phyloP scores from a whole-genome alignment of 2,329 filamentous ascomycete species.

The Ceratocystis diversiconidia region DNA sequence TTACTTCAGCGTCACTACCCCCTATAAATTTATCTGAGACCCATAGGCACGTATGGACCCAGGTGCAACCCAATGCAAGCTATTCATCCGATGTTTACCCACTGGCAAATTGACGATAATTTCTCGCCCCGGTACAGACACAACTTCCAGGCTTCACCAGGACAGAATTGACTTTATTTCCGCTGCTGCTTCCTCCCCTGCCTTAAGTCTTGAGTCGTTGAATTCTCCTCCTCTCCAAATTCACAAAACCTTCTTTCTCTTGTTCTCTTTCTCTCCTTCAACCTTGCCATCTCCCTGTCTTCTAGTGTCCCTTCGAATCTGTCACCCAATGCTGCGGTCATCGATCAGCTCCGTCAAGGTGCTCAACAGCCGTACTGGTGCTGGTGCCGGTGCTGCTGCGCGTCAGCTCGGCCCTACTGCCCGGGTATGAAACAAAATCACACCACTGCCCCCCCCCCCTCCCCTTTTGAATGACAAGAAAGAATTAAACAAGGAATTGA shows the following conservation, averaged over 20 bases:
- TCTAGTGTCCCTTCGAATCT: neutral
- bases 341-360: slow-evolving; percentile 51
- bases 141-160: slow-evolving; percentile 14
- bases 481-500: neutral
- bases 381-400: slow-evolving; percentile 31
- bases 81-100: slow-evolving; percentile 31
- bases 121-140: slow-evolving; percentile 32
- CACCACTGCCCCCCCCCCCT: neutral
- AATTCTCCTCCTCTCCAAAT: slow-evolving; percentile 1
- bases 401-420: slow-evolving; percentile 15
- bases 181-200: neutral
- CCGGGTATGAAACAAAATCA: slow-evolving; percentile 12
- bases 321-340: slow-evolving; percentile 47
- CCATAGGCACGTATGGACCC: neutral
- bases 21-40: neutral
- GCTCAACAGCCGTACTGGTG: slow-evolving; percentile 26
- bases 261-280: slow-evolving; percentile 4
- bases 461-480: neutral
- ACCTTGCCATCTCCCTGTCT: slow-evolving; percentile 25
- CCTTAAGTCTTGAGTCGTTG: neutral
- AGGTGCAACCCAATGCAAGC: neutral
- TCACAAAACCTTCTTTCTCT: neutral
- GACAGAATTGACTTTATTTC: neutral
- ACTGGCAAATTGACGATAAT: slow-evolving; percentile 16
- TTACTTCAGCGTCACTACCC: neutral